phyloP scores from a whole-genome alignment of 495 filamentous ascomycete genomes.

The Aspergillus conjunctus region DNA sequence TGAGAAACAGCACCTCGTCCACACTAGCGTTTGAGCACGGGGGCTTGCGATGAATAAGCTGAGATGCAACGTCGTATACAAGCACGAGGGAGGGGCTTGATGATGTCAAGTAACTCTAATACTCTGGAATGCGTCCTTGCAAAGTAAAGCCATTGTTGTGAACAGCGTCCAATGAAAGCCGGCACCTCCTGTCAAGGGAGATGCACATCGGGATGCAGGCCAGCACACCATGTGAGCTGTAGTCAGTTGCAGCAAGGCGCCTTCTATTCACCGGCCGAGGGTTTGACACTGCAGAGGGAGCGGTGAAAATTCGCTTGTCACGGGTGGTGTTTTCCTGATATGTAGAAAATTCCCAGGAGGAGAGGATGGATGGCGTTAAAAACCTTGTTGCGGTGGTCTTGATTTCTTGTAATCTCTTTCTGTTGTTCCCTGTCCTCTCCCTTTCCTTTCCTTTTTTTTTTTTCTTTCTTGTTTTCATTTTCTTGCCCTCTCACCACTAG shows the following conservation, averaged over 20 bases:
- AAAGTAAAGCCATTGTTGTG: constrained; percentile 19
- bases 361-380: background rate
- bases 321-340: constrained; percentile 1
- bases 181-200: constrained; percentile 13
- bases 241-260: constrained; percentile 23
- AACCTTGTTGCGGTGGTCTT: background rate
- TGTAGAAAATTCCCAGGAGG: background rate
- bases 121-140: constrained; percentile 3
- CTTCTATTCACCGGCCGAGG: constrained; percentile 20
- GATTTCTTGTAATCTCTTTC: constrained; percentile 13
- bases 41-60: constrained; percentile 33
- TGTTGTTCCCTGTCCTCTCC: background rate
- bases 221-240: constrained; percentile 35
- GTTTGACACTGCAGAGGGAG: constrained; percentile 22
- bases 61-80: constrained; percentile 40
- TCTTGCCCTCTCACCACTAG: constrained; percentile 9
- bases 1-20: constrained; percentile 1
- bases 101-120: constrained; percentile 23
- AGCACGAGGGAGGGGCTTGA: constrained; percentile 15
- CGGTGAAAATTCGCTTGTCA: constrained; percentile 19
- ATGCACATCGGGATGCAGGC: constrained; percentile 25
- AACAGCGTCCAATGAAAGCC: constrained; percentile 25
- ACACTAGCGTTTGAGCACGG: constrained; percentile 2
- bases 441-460: constrained; percentile 15
- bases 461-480: constrained; percentile 5